Conservation (phyloP, 139 green algal species). For the Chlorella sp. region DNA sequence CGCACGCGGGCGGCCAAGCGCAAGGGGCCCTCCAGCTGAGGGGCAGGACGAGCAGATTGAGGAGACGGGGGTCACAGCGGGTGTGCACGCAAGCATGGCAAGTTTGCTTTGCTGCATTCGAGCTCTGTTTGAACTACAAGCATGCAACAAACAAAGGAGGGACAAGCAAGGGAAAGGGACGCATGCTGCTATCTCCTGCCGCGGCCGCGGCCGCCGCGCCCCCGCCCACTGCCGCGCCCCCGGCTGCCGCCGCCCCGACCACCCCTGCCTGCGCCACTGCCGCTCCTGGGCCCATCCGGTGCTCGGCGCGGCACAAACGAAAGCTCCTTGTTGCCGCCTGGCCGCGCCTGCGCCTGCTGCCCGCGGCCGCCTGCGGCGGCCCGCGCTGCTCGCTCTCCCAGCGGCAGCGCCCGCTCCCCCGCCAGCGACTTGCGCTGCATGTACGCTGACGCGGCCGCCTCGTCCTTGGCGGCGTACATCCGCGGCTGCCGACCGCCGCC, state of each 20-base stretch:
- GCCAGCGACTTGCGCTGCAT: conserved; percentile 48
- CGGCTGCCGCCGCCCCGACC: conserved; percentile 4
- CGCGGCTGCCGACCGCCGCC: conserved; percentile 30
- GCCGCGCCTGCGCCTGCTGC: conserved; percentile 5
- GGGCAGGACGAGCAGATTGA: too few species aligned
- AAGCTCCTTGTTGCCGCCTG: conserved; percentile 69
- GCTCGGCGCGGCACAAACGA: conserved; percentile 53
- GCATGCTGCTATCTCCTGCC: too few species aligned
- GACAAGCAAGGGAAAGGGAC: too few species aligned
- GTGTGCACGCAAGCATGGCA: too few species aligned
- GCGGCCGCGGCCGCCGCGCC: conserved; percentile 11
- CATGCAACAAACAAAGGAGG: too few species aligned
- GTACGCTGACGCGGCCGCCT: conserved; percentile 67
- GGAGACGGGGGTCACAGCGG: too few species aligned
- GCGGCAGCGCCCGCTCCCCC: conserved; percentile 49
- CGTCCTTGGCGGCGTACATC: conserved; percentile 79
- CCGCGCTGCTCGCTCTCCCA: conserved; percentile 52
- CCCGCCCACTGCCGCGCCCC: not conserved
- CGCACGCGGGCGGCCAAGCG: too few species aligned
- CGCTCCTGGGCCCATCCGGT: conserved; percentile 22
- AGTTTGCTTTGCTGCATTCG: not conserved
- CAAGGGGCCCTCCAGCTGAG: too few species aligned
- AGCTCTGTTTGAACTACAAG: too few species aligned
- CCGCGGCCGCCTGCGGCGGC: not conserved
- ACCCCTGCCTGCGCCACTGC: conserved; percentile 13